Evolutionary conservation across 2,329 filamentous ascomycete species (phyloP).

Genomic region (Nigrospora oryzae): DNA sequence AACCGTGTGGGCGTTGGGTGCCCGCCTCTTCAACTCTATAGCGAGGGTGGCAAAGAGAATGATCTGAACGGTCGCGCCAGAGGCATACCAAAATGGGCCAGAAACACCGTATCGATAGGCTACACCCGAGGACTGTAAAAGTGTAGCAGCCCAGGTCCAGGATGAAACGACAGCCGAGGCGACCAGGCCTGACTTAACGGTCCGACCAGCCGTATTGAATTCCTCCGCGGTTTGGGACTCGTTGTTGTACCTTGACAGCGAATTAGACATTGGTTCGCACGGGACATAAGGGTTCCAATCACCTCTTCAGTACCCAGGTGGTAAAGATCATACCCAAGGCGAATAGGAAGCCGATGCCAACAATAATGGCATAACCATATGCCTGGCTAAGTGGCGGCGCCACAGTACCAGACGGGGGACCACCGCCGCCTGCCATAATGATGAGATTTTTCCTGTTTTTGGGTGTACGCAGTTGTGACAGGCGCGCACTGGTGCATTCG

Average conservation of each 20-base stretch:
- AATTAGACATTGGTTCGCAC: no score
- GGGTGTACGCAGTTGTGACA: no score
- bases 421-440: constrained; percentile 4
- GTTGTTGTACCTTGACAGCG: constrained; percentile 29
- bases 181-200: constrained; percentile 82
- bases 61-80: constrained; percentile 76
- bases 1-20: constrained; percentile 80
- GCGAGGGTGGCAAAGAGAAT: constrained; percentile 84
- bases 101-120: constrained; percentile 71
- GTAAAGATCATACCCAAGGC: constrained; percentile 65
- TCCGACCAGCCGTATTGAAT: constrained; percentile 82
- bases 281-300: constrained; percentile 27
- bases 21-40: constrained; percentile 79
- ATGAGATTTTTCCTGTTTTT: no score
- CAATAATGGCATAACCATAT: constrained; percentile 69
- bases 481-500: no score
- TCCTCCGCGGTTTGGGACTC: constrained; percentile 87
- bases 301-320: constrained; percentile 23
- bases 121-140: constrained; percentile 72
- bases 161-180: constrained; percentile 85
- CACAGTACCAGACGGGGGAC: constrained; percentile 4
- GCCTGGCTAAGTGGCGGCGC: constrained; percentile 39
- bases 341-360: constrained; percentile 67
- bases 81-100: constrained; percentile 53
- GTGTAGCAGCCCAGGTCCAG: constrained; percentile 87